A percentile compares a stretch with the other conserved stretches of the same genome.
Evolutionary conservation across 805 yeast species (phyloP).

Genomic region (Candida coleopterorum): DNA sequence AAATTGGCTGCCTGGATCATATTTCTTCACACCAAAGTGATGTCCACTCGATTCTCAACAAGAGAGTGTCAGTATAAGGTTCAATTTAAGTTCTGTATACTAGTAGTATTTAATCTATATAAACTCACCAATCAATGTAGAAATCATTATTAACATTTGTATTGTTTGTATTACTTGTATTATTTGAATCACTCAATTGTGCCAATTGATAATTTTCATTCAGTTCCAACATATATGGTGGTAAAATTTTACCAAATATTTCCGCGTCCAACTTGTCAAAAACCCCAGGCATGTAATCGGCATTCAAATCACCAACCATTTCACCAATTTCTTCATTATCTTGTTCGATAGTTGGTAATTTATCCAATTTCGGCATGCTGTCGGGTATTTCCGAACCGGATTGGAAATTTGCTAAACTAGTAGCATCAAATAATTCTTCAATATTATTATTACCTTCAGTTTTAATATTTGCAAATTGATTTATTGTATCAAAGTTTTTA

Average conservation of each 20-base stretch:
- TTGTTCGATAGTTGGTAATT: not conserved
- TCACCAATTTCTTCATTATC: conserved; percentile 6
- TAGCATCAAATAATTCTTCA: conserved; percentile 8
- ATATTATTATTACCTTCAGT: conserved; percentile 11
- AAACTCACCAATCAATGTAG: conserved; percentile 13
- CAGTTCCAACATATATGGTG: conserved; percentile 70
- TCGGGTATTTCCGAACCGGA: conserved; percentile 6
- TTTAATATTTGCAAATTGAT: conserved; percentile 27
- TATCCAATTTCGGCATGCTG: not conserved
- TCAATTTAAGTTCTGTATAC: too few species aligned
- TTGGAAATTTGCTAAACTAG: conserved; percentile 9
- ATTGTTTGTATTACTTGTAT: not conserved
- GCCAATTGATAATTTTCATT: conserved; percentile 10
- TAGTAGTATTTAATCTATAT: too few species aligned
- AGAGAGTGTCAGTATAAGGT: too few species aligned
- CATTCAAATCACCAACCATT: conserved; percentile 2
- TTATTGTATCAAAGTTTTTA: conserved; percentile 19
- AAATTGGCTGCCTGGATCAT: too few species aligned
- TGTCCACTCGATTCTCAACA: too few species aligned
- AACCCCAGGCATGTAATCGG: conserved; percentile 65
- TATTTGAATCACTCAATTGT: not conserved
- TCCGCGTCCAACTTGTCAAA: conserved; percentile 83
- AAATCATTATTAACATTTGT: conserved; percentile 1
- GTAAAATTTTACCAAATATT: conserved; percentile 75
- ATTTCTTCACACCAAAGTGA: too few species aligned